Base-by-base conservation (phyloP, 2,329 filamentous ascomycete genomes). In the Lasiodiplodia citricola region DNA sequence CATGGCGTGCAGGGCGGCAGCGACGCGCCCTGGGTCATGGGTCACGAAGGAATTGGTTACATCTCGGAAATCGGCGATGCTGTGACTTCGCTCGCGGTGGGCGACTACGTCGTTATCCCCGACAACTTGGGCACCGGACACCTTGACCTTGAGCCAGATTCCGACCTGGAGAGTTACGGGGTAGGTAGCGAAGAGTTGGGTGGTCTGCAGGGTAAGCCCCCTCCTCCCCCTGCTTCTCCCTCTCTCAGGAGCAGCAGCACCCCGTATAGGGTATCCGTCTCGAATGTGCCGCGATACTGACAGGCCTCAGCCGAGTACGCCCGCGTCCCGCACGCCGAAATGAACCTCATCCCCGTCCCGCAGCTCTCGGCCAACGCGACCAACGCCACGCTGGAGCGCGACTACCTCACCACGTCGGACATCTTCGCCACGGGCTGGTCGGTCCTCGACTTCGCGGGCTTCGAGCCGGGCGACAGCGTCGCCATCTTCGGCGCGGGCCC, bases 341-440 rank as follows among this genome's bases (percentile, higher is more conserved):
- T 64, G 64, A 65, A 28, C 18, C 51, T 52, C 52, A 68, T 65
- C 47, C 44, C 60, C 3, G 60, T 52, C 25, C 47, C 60, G 13
- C 41, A n/a, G 6, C 31, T 66, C 23, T 31, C 50, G 8, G 16
- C 5, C 31, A 31, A 52, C 14, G 52, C 55, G 8, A 55, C 58
- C 37, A 67, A 47, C 41, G 23, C n/a, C 18, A 38, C 56, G 28
- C 66, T 64, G 10, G 37, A 60, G 31, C 23, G 57, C 10, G 60
- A 79, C 62, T 77, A 75, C 31, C 52, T 79, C 3, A 69, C 75
- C 10, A 18, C 79, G 3, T 72, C 74, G 1, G 80, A 83, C 67
- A 80, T 83, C 57, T 81, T 81, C 70, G 70, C 76, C 16, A 82
- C 80, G 0, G 80, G 74, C 5, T 84, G 81, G 81, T 70, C 74